Conservation (phyloP, 371 early-diverging fungal genomes). For the Mortierella sp. region DNA sequence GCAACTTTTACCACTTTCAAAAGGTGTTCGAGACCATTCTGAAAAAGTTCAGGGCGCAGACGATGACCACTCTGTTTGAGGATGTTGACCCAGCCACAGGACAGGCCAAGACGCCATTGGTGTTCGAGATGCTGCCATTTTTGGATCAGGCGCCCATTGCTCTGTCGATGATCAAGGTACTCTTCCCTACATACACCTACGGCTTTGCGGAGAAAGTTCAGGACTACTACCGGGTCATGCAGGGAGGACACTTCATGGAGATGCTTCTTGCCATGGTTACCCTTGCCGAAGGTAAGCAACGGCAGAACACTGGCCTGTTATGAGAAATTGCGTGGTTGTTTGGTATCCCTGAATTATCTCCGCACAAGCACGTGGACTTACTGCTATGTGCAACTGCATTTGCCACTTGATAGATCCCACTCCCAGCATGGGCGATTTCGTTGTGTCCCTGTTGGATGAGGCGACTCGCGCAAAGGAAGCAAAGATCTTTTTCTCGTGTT, state of each 20-base stretch:
- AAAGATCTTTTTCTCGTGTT: conserved; percentile 34
- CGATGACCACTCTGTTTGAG: conserved; percentile 50
- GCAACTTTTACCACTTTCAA: conserved; percentile 56
- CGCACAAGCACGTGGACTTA: too few species aligned
- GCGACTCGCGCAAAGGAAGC: conserved; percentile 41
- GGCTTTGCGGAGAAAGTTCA: conserved; percentile 38
- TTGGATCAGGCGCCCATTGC: conserved; percentile 50
- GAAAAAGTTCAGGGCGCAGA: conserved; percentile 47
- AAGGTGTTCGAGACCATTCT: conserved; percentile 53
- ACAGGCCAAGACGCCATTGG: conserved; percentile 29
- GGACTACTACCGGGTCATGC: conserved; percentile 37
- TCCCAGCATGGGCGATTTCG: conserved; percentile 36
- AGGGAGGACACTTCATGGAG: conserved; percentile 43
- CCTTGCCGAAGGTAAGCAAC: conserved; percentile 26
- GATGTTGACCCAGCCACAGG: conserved; percentile 44
- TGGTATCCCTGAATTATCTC: too few species aligned
- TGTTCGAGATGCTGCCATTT: conserved; percentile 55
- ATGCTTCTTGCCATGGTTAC: conserved; percentile 53
- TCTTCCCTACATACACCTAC: conserved; percentile 45
- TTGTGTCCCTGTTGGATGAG: conserved; percentile 45
- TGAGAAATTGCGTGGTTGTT: too few species aligned
- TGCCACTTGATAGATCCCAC: conserved; percentile 22
- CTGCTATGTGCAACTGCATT: not conserved
- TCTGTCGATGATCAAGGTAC: conserved; percentile 28
- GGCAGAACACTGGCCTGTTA: too few species aligned